phyloP scores from a whole-genome alignment of 768 basidiomycete genomes.

The Mycena maculata region DNA sequence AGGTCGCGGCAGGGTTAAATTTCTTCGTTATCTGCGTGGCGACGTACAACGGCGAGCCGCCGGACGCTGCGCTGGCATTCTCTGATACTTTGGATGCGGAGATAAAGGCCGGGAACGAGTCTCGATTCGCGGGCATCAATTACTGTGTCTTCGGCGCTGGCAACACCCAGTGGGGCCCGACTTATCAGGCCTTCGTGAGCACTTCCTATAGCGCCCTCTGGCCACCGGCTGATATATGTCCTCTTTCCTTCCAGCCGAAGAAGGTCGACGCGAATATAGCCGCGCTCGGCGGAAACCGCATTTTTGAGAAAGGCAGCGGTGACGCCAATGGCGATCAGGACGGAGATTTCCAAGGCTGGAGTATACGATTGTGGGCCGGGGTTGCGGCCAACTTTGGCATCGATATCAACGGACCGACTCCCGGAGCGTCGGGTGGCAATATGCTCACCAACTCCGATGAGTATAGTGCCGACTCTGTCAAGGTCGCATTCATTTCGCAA shows the following conservation, averaged over 20 bases:
- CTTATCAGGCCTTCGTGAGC: constrained; percentile 30
- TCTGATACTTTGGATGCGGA: constrained; percentile 27
- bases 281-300: constrained; percentile 30
- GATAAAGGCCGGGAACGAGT: constrained; percentile 20
- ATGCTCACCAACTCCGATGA: constrained; percentile 17
- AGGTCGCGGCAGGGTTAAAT: constrained; percentile 19
- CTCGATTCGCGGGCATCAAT: constrained; percentile 28
- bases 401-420: constrained; percentile 12
- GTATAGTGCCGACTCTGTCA: constrained; percentile 10
- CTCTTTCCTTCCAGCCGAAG: constrained; percentile 19
- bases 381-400: constrained; percentile 30
- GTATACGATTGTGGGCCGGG: constrained; percentile 25
- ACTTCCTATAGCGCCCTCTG: no score
- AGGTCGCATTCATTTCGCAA: constrained; percentile 18
- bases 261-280: constrained; percentile 30
- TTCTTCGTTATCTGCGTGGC: constrained; percentile 31
- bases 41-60: constrained; percentile 34
- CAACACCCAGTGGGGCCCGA: constrained; percentile 31
- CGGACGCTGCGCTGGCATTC: constrained; percentile 26
- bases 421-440: background rate
- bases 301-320: constrained; percentile 33
- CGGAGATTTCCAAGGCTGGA: constrained; percentile 28
- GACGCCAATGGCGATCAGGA: constrained; percentile 32
- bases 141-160: constrained; percentile 32
- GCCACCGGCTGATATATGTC: no score